Conservation (phyloP, 78 protist genomes). For the Dictyostelium firmibasis region DNA sequence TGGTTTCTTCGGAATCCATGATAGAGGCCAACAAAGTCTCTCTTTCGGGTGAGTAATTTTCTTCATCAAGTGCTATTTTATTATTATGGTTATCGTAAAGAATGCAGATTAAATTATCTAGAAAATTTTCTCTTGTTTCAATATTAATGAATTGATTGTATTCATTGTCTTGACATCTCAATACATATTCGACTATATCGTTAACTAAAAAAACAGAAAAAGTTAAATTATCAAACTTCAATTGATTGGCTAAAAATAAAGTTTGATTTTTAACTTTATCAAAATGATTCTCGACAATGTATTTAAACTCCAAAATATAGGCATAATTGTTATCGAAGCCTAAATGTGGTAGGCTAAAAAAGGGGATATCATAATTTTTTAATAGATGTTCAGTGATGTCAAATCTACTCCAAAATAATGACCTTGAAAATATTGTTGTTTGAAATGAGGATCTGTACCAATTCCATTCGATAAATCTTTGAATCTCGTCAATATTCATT, state of each 20-base stretch:
- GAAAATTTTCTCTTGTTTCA: not conserved
- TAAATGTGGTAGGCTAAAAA: not conserved
- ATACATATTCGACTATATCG: not conserved
- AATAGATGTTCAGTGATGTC: not conserved
- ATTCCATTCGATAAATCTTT: not conserved
- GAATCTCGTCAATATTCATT: not conserved
- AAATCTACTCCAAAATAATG: not conserved
- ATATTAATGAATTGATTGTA: not conserved
- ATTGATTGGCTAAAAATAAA: not conserved
- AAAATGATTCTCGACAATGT: not conserved
- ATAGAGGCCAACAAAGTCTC: not conserved
- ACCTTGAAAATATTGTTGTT: not conserved
- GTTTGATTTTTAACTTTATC: not conserved
- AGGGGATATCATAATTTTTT: not conserved
- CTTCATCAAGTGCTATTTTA: not conserved
- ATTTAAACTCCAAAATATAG: not conserved
- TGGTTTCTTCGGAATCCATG: not conserved
- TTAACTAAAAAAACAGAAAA: not conserved
- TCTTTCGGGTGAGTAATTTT: not conserved
- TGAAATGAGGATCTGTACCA: not conserved
- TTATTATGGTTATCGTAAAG: not conserved
- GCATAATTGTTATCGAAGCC: not conserved
- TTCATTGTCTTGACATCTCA: not conserved
- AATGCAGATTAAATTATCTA: not conserved
- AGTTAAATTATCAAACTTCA: not conserved